phyloP scores from a whole-genome alignment of 768 basidiomycete species.

The Rhodosporidiobolus odoratus region DNA sequence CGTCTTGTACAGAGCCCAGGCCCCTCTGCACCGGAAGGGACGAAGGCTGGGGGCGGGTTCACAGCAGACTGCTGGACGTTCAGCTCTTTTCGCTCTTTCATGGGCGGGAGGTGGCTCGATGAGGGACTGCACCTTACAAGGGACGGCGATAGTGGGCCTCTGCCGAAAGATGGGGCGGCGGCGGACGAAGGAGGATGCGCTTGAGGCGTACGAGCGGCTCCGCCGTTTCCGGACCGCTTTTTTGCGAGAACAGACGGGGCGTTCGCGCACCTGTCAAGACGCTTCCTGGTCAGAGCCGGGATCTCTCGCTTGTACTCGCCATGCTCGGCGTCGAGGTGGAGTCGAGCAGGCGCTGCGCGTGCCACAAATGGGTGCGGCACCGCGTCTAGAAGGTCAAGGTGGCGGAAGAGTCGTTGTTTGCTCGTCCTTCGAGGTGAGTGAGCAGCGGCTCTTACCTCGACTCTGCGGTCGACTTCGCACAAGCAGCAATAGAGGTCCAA shows the following conservation, averaged over 20 bases:
- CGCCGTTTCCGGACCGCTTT: not conserved
- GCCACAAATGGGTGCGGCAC: not conserved
- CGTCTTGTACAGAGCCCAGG: not conserved
- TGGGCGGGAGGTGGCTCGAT: too few relatives aligned
- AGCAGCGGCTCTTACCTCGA: not conserved
- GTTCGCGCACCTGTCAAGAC: not conserved
- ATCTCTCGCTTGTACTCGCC: not conserved
- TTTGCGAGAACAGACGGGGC: not conserved
- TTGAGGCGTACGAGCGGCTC: too few relatives aligned
- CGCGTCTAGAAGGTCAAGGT: not conserved
- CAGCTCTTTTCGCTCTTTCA: too few relatives aligned
- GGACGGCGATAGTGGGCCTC: not conserved
- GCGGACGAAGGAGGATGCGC: not conserved
- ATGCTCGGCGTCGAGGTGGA: too few relatives aligned
- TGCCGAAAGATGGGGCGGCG: not conserved
- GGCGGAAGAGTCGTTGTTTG: not conserved
- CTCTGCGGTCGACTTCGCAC: conserved; percentile 3
- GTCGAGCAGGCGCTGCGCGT: not conserved
- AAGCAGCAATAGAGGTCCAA: not conserved
- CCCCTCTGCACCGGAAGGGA: not conserved
- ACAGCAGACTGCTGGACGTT: too few relatives aligned
- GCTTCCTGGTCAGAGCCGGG: not conserved
- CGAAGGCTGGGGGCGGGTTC: not conserved
- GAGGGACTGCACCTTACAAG: too few relatives aligned
- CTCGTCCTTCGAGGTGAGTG: not conserved